Base-by-base conservation (phyloP, 2,329 filamentous ascomycete genomes). In the Alternaria longipes region DNA sequence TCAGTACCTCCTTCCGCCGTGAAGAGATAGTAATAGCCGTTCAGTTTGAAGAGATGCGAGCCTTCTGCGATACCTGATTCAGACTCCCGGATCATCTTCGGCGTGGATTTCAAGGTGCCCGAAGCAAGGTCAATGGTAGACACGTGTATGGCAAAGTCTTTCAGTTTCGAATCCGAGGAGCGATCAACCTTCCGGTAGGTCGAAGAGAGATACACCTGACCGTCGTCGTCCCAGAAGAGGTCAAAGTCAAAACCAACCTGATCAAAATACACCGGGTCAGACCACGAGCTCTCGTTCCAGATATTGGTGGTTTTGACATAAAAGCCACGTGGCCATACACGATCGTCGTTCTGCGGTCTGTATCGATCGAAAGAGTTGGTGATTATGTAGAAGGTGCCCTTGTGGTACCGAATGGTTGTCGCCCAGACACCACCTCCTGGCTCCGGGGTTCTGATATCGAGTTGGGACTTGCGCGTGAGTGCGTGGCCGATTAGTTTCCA, bases 181-280 rank as follows among this genome's bases (percentile, higher is more conserved):
- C 70, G 62, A n/a, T 71, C 62, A 1, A 56, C 52, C 18, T 64
- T 67, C 0, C 63, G 44, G 16, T 66, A 61, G 1, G 65, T 70
- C 0, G 73, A 69, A 4, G 62, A 66, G 5, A 70, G 53, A 56
- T 87, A 88, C 0, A 81, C 77, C 53, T 80, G 83, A 0, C 85
- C 86, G 52, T 87, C 82, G 0, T 82, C 80, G 42, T 87, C 83
- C 84, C 85, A 88, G 66, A 87, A 85, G 0, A 74, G 36, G 51
- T 72, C 69, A 18, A 70, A 65, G 20, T 73, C 70, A 46, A 73
- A 71, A 0, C 70, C 70, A 9, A 65, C 52, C 24, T 70, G 64
- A 30, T 72, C 70, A 44, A 70, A 74, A 34, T 65, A 69, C 8
- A 73, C 60, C 5, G 71, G 70, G 4, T 71, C 69, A 7, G 64